Base-by-base conservation (phyloP, 192 early-diverging fungal genomes). In the Linnemannia elongata region DNA sequence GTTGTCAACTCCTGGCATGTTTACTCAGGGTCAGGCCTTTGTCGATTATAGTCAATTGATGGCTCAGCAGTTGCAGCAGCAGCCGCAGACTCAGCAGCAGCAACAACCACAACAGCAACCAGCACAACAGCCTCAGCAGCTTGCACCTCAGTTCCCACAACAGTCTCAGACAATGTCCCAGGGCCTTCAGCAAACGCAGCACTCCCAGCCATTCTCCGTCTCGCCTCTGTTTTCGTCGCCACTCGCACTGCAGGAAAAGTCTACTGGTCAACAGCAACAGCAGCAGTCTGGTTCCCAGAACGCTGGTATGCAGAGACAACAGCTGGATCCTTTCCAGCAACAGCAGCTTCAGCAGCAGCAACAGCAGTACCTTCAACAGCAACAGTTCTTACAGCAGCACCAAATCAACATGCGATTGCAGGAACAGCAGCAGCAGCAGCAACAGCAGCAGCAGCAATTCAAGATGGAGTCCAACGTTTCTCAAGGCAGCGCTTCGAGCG, bases 301-400 rank as follows among this genome's bases (percentile, higher is more conserved):
- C 13, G 30, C 13, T 33, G 54, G 60, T 17, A 52, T 38, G 36
- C 47, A 52, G 49, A 52, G 49, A 52, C 68, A 70, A 5, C 52
- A 30, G 10, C 7, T 54, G 36, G 47, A 73, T 20, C 69, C 44
- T 13, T 22, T 44, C 17, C 77, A 85, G 15, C 78, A 77, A 4
- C 69, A 60, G 70, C 78, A 78, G 13, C 42, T 81, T 15, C 69
- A 83, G 18, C 77, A 82, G 60, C 54, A 71, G 41, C 78, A 75
- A 41, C 79, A 78, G 7, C 71, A 81, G n/a, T 83, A 80, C 47
- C 45, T 78, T 30, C 85, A 80, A 39, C 78, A 86, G 20, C 85
- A 87, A 41, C 79, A 87, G 68, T 81, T 81, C 38, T 73, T 87
- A 2, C 85, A 87, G 35, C 85, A 87, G 35, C 79, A 87, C 42